Percentiles rank a stretch among this genome's conserved stretches.
Evolutionary conservation across 2,329 filamentous ascomycete species (phyloP).

Genomic region (Chrysosporium queenslandicum): DNA sequence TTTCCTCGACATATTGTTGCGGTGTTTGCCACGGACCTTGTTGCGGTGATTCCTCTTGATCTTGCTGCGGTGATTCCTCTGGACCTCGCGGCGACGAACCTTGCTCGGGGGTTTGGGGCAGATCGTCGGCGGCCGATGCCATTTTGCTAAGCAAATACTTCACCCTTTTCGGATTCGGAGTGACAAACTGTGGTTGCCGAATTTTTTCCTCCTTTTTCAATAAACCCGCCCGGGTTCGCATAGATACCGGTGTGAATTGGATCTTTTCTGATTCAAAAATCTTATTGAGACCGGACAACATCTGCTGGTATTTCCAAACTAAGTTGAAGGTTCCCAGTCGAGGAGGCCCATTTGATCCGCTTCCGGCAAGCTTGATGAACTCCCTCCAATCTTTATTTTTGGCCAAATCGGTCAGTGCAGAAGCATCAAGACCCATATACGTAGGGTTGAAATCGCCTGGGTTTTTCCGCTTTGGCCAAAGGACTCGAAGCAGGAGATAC

Average conservation of each 20-base stretch:
- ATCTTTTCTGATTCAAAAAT: not conserved
- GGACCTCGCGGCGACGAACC: no score
- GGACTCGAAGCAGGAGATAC: conserved; percentile 11
- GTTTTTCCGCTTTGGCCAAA: conserved; percentile 1
- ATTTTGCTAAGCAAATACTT: no score
- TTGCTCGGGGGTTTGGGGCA: no score
- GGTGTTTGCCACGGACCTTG: no score
- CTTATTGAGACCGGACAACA: not conserved
- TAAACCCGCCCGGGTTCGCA: not conserved
- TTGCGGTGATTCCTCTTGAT: no score
- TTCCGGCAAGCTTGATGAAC: not conserved
- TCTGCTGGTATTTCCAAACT: not conserved
- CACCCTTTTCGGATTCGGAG: not conserved
- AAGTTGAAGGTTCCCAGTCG: not conserved
- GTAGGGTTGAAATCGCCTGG: not conserved
- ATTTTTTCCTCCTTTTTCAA: not conserved
- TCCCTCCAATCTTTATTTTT: not conserved
- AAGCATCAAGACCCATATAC: not conserved
- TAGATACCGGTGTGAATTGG: not conserved
- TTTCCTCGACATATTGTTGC: no score
- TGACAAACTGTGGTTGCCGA: not conserved
- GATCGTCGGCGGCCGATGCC: no score
- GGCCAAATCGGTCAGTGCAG: not conserved
- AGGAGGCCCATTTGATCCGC: not conserved
- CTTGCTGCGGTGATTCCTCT: no score